Base-by-base conservation (phyloP, 345 rosid species). In the Eutrema japonicum region DNA sequence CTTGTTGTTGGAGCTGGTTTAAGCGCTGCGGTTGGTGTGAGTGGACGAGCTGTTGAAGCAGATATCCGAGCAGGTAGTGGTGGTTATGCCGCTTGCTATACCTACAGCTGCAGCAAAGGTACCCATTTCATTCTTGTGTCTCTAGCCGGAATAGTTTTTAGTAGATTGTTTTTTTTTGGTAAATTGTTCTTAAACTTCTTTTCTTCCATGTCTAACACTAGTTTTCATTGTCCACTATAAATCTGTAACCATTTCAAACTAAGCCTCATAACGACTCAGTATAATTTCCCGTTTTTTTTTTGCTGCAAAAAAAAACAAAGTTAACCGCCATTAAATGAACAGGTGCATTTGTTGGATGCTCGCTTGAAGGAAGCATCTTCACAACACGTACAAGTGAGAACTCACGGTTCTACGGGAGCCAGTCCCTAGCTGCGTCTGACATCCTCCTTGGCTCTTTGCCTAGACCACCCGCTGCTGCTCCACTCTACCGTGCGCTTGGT, bases 31-130 rank as follows among this genome's bases (percentile, higher is more conserved):
- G 91, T 83, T 61, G 98, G 94, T 67, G 79, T 52, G 22, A 60
- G 88, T 66, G 98, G 99, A 68, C 84, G 98, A 63, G 86, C 96
- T 72, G 85, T 75, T 75, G 99, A 89, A 83, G 99, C 98, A 46
- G 96, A 82, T 80, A 56, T 95, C 18, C 85, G 96, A 68, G 97
- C 96, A 75, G 98, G 99, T 60, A 91, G 86, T 64, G 92, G 96
- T 66, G 98, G 99, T 77, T 92, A 74, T 85, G 91, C 97, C 43
- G 92, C 99, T 69, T 90, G 97, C 77, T 95, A 95, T 74, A 90
- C 99, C 4, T 95, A 95, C 79, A 95, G 99, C 78, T 88, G 99
- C 82, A 90, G 97, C 76, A 95, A 95, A 95, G 98, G 99, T 95
- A 84, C 35, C 42, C 49, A 13, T 42, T 38, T 75, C 46, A 32